Evolutionary conservation across 441 rosid species (phyloP), one percentile per base, ranked within the genome.

Genomic region (Pelargonium myrrhifolium): DNA sequence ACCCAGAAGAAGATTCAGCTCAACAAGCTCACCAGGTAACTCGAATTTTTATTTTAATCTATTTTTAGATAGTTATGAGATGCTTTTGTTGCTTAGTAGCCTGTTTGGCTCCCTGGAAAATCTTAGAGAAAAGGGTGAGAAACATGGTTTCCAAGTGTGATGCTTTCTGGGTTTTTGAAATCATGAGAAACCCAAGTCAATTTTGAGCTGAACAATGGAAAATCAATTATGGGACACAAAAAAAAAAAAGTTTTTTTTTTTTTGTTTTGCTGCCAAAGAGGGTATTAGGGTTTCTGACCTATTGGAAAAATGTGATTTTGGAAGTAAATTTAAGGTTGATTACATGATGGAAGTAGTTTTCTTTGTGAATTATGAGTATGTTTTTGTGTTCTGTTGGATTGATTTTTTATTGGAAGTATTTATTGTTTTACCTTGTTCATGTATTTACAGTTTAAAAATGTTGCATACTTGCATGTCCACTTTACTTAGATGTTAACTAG

Each of bases 1-100:
- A 9, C 64, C 73, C 68, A n/a, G 21, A 9, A 7, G 65, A 64
- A 66, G 64, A 65, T 68, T 65, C 77, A 58, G 68, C 74, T 65
- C 37, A 18, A 26, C 37, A 64, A 42, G 3, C 53, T 74, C 68
- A 1, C 26, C 42, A 66, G 80, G 75, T 76, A 66, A 63, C 14
- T 65, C 61, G 22, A 39, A 11, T 67, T 68, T 35, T 21, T 15
- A 1, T 21, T 11, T 59, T 10, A 7, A 22, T 17, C 9, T 20
- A 18, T 58, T 40, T 65, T 18, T 18, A 0, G 2, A 12, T 56
- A 26, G 11, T 12, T 21, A 0, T 7, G 3, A 6, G n/a, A 17
- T 42, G 17, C 17, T 51, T 53, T 39, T 18, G 22, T 64, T 43
- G 18, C 1, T 0, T 62, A 45, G 43, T 42, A 12, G 9, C 1